A percentile compares a stretch with the other conserved stretches of the same genome.
Conservation (phyloP, 257 asterid genomes). For the Solanum piurae region DNA sequence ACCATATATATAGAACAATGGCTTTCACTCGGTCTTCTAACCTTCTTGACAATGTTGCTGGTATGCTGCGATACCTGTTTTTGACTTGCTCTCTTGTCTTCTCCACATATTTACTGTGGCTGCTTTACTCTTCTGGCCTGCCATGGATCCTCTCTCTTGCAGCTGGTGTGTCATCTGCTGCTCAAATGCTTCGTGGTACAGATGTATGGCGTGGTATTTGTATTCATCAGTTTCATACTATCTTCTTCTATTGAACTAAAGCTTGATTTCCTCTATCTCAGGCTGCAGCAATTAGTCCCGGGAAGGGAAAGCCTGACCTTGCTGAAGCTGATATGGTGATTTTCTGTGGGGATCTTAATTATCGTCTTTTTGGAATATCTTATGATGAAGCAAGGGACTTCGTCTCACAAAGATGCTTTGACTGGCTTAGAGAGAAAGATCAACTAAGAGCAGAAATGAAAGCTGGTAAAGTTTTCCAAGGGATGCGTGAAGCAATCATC, state of each 20-base stretch:
- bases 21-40: slow-evolving; percentile 61
- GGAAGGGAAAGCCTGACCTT: slow-evolving; percentile 75
- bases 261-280: neutral
- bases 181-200: slow-evolving; percentile 68
- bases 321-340: slow-evolving; percentile 90
- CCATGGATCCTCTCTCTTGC: slow-evolving; percentile 70
- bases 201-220: slow-evolving; percentile 33
- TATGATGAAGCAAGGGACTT: slow-evolving; percentile 97
- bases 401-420: slow-evolving; percentile 96
- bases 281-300: slow-evolving; percentile 39
- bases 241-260: neutral
- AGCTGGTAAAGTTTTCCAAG: slow-evolving; percentile 89
- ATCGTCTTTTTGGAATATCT: slow-evolving; percentile 91
- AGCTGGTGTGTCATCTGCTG: slow-evolving; percentile 86
- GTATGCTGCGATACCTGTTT: slow-evolving; percentile 71
- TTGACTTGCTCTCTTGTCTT: slow-evolving; percentile 67
- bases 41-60: slow-evolving; percentile 54
- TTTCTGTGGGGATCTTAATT: slow-evolving; percentile 82
- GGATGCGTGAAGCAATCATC: slow-evolving; percentile 91
- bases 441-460: slow-evolving; percentile 89
- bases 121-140: slow-evolving; percentile 67
- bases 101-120: slow-evolving; percentile 61
- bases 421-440: slow-evolving; percentile 96
- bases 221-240: neutral
- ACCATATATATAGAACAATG: slow-evolving; percentile 80